A percentile compares a stretch with the other conserved stretches of the same genome.
phyloP scores from a whole-genome alignment of 2,329 filamentous ascomycete species.

The Aspergillus quadricinctus region DNA sequence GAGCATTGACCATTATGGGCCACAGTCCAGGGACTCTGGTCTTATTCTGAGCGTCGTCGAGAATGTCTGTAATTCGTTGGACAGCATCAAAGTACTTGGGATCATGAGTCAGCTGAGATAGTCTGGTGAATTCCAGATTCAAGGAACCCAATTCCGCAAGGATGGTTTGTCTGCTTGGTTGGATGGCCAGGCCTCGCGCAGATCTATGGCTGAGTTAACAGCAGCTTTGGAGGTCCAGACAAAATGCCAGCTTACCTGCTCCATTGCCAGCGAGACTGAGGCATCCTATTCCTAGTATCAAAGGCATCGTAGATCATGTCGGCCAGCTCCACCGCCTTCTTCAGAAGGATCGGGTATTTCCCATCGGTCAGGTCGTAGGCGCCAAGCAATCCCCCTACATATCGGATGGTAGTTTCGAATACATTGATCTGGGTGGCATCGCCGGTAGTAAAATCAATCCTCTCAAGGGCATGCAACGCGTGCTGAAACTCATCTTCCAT shows the following conservation, averaged over 20 bases:
- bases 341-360: slow-evolving; percentile 63
- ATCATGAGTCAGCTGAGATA: slow-evolving; percentile 78
- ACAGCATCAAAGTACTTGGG: slow-evolving; percentile 86
- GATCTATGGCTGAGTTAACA: slow-evolving; percentile 19
- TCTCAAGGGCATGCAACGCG: slow-evolving; percentile 62
- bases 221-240: background rate
- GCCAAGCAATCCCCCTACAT: slow-evolving; percentile 77
- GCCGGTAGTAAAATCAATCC: slow-evolving; percentile 80
- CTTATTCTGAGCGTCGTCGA: slow-evolving; percentile 68
- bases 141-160: slow-evolving; percentile 72
- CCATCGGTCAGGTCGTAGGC: slow-evolving; percentile 83
- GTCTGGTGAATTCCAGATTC: slow-evolving; percentile 83
- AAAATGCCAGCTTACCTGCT: slow-evolving; percentile 47
- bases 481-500: slow-evolving; percentile 74
- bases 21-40: slow-evolving; percentile 75
- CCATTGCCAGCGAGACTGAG: slow-evolving; percentile 75
- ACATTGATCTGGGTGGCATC: slow-evolving; percentile 67
- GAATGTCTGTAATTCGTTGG: slow-evolving; percentile 73
- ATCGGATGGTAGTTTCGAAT: slow-evolving; percentile 89
- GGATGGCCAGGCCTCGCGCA: slow-evolving; percentile 25
- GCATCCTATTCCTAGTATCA: slow-evolving; percentile 92
- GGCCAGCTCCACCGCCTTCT: slow-evolving; percentile 75
- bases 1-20: slow-evolving; percentile 66
- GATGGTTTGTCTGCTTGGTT: slow-evolving; percentile 59
- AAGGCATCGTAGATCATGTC: slow-evolving; percentile 79